Percentiles rank a stretch among this genome's conserved stretches.
Conservation (phyloP, 2,329 filamentous ascomycete genomes). For the Stagonosporopsis cucurbitacearum region DNA sequence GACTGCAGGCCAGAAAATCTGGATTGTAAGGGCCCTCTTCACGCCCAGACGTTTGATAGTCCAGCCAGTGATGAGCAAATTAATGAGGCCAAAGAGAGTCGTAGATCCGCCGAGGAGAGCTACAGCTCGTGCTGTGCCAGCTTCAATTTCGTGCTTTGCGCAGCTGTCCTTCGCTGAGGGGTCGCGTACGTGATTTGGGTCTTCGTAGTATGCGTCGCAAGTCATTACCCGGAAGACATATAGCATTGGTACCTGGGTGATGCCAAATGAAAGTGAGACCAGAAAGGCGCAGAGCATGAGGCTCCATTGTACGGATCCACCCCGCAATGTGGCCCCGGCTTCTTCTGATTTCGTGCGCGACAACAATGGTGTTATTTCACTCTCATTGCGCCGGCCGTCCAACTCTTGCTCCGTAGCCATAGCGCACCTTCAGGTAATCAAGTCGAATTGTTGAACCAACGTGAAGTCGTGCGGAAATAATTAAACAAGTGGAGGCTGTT, state of each 20-base stretch:
- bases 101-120: conserved; percentile 72
- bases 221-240: conserved; percentile 76
- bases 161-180: conserved; percentile 61
- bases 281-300: conserved; percentile 66
- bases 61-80: conserved; percentile 72
- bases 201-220: conserved; percentile 71
- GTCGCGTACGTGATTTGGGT: conserved; percentile 54
- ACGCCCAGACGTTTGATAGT: conserved; percentile 71
- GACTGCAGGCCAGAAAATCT: conserved; percentile 69
- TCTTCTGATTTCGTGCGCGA: conserved; percentile 19
- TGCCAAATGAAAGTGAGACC: conserved; percentile 60
- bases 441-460: neutral
- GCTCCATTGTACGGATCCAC: conserved; percentile 46
- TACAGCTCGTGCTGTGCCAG: conserved; percentile 67
- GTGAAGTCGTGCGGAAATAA: neutral
- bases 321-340: conserved; percentile 13
- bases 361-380: conserved; percentile 29
- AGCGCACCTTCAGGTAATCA: neutral
- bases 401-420: conserved; percentile 2
- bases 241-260: conserved; percentile 60
- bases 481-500: neutral
- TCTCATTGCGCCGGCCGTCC: neutral
- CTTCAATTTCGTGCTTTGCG: conserved; percentile 66
- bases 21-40: conserved; percentile 66
- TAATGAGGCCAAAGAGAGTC: conserved; percentile 70